A percentile compares a stretch with the other conserved stretches of the same genome.
phyloP scores from a whole-genome alignment of 2,329 filamentous ascomycete genomes.

The Colletotrichum lini region DNA sequence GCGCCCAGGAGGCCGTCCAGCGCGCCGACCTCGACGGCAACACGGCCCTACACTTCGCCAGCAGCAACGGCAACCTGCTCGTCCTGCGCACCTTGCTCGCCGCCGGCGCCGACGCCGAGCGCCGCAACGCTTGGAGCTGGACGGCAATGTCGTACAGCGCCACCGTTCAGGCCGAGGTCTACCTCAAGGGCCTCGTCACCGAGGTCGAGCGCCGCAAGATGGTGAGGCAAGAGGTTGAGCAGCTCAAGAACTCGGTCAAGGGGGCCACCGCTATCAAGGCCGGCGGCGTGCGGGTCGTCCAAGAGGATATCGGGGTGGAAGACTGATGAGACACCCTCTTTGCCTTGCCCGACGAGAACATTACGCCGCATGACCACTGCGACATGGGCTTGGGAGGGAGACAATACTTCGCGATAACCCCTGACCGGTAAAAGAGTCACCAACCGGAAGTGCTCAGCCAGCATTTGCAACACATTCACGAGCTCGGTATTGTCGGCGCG shows the following conservation, averaged over 20 bases:
- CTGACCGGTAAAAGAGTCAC: not conserved
- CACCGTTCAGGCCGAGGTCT: constrained; percentile 87
- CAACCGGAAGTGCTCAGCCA: not conserved
- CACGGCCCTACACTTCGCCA: constrained; percentile 89
- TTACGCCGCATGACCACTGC: not conserved
- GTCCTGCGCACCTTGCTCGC: constrained; percentile 83
- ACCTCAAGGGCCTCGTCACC: constrained; percentile 82
- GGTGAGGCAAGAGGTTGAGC: constrained; percentile 54
- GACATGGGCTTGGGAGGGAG: not conserved
- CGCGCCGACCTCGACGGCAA: constrained; percentile 81
- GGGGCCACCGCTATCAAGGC: constrained; percentile 54
- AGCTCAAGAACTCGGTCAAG: constrained; percentile 52
- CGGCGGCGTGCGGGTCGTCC: constrained; percentile 61
- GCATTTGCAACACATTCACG: not conserved
- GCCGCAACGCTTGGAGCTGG: constrained; percentile 84
- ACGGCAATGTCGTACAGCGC: constrained; percentile 87
- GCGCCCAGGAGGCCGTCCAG: constrained; percentile 66
- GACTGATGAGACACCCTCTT: constrained; percentile 46
- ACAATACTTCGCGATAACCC: not conserved
- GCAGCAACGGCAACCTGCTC: constrained; percentile 83
- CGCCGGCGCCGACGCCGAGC: constrained; percentile 82
- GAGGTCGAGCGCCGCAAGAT: constrained; percentile 77
- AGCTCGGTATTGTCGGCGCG: not conserved
- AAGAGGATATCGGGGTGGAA: constrained; percentile 48
- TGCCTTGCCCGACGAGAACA: no score